Percentiles rank a stretch among this genome's conserved stretches.
These are phyloP conservation scores for Blakeslea trispora DNA, from an alignment of 371 early-diverging fungal genomes.

Conservation along the genomic window DNA sequence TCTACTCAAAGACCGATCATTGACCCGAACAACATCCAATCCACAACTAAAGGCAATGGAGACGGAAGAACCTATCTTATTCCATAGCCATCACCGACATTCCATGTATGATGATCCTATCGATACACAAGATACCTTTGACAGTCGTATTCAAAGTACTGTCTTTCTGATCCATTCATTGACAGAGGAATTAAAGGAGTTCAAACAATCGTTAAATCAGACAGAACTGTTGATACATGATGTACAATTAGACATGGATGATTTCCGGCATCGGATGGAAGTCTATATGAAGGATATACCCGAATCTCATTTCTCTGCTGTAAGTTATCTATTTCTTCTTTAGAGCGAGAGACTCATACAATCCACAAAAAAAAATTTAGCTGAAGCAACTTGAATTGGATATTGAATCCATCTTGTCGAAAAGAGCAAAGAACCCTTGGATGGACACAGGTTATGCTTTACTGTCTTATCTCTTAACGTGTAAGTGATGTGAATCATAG, in stretches of 20 bases:
- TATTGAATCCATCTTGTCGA: conserved; percentile 47
- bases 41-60: neutral
- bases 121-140: conserved; percentile 10
- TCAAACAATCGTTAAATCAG: conserved; percentile 26
- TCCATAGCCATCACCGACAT: too few species aligned
- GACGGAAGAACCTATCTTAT: neutral
- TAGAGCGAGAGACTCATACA: too few species aligned
- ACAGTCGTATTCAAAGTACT: conserved; percentile 10
- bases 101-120: neutral
- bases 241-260: conserved; percentile 41
- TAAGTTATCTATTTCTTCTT: too few species aligned
- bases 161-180: neutral
- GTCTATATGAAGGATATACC: conserved; percentile 47
- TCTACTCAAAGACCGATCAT: too few species aligned
- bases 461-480: conserved; percentile 46
- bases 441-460: conserved; percentile 49
- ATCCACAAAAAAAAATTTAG: too few species aligned
- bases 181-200: conserved; percentile 16
- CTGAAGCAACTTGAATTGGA: conserved; percentile 49
- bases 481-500: too few species aligned
- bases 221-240: conserved; percentile 40
- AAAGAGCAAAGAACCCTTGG: conserved; percentile 53
- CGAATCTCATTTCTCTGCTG: conserved; percentile 44
- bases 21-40: conserved; percentile 8
- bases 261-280: conserved; percentile 36